A percentile compares a stretch with the other conserved stretches of the same genome.
Conservation (phyloP, 2,329 filamentous ascomycete genomes). For the Penicillium sp. region DNA sequence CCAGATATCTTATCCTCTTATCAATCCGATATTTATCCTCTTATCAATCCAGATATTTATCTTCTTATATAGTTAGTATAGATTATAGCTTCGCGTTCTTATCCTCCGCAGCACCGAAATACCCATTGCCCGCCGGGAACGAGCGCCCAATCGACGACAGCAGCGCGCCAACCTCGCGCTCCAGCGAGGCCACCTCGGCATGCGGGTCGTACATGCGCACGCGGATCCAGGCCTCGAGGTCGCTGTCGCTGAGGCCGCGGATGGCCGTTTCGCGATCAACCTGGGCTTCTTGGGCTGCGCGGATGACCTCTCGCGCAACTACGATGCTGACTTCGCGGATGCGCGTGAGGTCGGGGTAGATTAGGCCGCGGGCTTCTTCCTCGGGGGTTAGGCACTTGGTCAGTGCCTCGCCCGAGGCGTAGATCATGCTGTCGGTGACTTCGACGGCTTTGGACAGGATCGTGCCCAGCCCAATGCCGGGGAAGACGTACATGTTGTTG, state of each 20-base stretch:
- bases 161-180: constrained; percentile 44
- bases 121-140: background rate
- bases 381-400: constrained; percentile 73
- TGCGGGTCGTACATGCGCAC: constrained; percentile 49
- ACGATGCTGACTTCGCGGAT: constrained; percentile 85
- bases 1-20: too few relatives aligned
- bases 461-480: constrained; percentile 86
- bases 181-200: constrained; percentile 43
- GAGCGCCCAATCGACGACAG: constrained; percentile 29
- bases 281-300: constrained; percentile 77
- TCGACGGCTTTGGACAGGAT: constrained; percentile 84
- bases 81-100: constrained; percentile 9
- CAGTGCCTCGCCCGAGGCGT: constrained; percentile 81
- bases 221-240: constrained; percentile 47
- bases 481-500: constrained; percentile 87
- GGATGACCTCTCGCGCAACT: constrained; percentile 89
- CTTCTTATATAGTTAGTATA: background rate
- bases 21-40: too few relatives aligned
- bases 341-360: constrained; percentile 87
- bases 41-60: too few relatives aligned
- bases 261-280: constrained; percentile 53
- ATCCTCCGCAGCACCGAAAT: background rate
- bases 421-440: constrained; percentile 94
- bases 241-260: constrained; percentile 39
- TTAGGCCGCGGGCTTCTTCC: constrained; percentile 76